Base-by-base conservation (phyloP, 192 early-diverging fungal species). In the Irineochytrium annulatum region DNA sequence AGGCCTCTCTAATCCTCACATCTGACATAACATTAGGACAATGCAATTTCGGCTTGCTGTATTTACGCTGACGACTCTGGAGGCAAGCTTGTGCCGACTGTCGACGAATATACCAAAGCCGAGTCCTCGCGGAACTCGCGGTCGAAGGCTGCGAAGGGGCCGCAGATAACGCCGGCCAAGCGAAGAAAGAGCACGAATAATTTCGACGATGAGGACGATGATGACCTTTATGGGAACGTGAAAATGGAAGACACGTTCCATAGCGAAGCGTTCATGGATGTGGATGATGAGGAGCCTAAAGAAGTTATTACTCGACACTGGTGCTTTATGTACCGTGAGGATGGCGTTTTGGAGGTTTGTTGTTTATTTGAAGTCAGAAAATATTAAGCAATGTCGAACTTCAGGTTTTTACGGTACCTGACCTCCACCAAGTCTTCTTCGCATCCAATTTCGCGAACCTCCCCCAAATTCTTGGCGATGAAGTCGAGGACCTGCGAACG, bases 321-420 rank as follows among this genome's bases (percentile, higher is more conserved):
- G 88, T 87, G 85, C 48, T 33, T 86, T 27, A 62, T 87, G 1
- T 86, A 83, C 44, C 69, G 81, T 26, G 69, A 71, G 13, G 76
- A 87, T 45, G 89, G 90, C 6, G 64, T 74, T 3, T 72, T 91
- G 55, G 83, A 81, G 72, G 86, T 87, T 35, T 26, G 46, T 17
- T 58, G 55, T 19, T 0, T 44, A 43, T 3, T 17, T 6, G 52
- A n/a, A n/a, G n/a, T n/a, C n/a, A n/a, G n/a, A n/a, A n/a, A n/a
- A n/a, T n/a, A n/a, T n/a, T n/a, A n/a, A n/a, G n/a, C n/a, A n/a
- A n/a, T n/a, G n/a, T n/a, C 37, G 37, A 8, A 8, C n/a, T 41
- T 41, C 37, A 84, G 63, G 68, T 89, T n/a, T 82, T 82, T 59
- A 43, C 34, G 48, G 22, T 70, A 8, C 63, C 71, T 35, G 73